Percentiles rank a stretch among this genome's conserved stretches.
phyloP scores from a whole-genome alignment of 1,284 basidiomycete species.

The Heterobasidion irregulare region DNA sequence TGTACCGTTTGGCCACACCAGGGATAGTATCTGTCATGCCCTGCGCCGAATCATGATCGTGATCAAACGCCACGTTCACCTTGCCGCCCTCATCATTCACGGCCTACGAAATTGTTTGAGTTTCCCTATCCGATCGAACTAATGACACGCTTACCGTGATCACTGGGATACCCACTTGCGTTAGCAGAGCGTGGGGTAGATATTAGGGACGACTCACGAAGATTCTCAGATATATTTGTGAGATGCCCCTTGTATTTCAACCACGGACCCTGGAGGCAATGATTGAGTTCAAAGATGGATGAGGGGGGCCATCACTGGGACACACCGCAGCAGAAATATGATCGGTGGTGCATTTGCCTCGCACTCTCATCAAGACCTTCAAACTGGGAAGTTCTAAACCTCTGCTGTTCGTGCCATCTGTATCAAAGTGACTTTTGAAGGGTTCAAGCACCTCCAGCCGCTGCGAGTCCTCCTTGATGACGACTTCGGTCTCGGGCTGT shows the following conservation, averaged over 20 bases:
- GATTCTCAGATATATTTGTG: constrained; percentile 94
- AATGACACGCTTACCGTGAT: constrained; percentile 6
- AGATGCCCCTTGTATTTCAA: constrained; percentile 97
- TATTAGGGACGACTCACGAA: constrained; percentile 49
- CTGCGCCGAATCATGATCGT: constrained; percentile 36
- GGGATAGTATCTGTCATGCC: constrained; percentile 77
- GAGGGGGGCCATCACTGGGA: constrained; percentile 2
- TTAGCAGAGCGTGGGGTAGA: not conserved
- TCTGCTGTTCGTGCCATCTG: constrained; percentile 36
- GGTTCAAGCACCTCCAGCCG: constrained; percentile 86
- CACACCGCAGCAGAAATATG: constrained; percentile 89
- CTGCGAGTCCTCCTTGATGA: constrained; percentile 75
- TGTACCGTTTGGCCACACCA: constrained; percentile 81
- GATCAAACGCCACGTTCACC: constrained; percentile 85
- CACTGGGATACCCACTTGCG: not conserved
- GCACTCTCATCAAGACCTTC: constrained; percentile 84
- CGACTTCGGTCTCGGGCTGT: constrained; percentile 70
- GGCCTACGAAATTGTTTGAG: constrained; percentile 36
- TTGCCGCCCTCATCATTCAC: constrained; percentile 90
- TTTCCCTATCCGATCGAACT: not conserved
- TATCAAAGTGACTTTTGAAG: constrained; percentile 74
- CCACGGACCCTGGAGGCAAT: constrained; percentile 73
- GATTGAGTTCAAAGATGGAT: not conserved
- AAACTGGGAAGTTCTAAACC: constrained; percentile 75
- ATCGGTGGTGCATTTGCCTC: constrained; percentile 98